Conservation (phyloP, 2,329 filamentous ascomycete species). For the Ceratocystis ficicola region DNA sequence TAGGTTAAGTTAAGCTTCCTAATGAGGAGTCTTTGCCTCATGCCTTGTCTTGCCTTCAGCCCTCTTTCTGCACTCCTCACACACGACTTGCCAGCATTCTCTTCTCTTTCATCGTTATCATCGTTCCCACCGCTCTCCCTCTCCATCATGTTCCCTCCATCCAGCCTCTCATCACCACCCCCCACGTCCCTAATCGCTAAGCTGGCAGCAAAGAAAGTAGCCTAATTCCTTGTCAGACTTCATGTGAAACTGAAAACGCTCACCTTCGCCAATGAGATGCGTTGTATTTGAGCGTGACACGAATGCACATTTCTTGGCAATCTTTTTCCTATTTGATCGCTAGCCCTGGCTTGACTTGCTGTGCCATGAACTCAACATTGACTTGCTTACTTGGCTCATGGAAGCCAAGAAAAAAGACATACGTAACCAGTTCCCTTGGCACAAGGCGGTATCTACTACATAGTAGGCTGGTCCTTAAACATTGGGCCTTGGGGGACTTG, state of each 20-base stretch:
- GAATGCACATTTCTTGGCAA: background rate
- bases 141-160: too few species aligned
- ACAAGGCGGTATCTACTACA: background rate
- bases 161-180: too few species aligned
- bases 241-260: background rate
- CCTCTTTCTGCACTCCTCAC: background rate
- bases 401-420: constrained; percentile 4
- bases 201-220: background rate
- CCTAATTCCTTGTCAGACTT: background rate
- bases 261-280: constrained; percentile 1
- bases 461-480: background rate
- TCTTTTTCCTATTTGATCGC: background rate
- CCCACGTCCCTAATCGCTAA: too few species aligned
- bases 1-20: background rate
- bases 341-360: background rate
- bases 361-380: background rate
- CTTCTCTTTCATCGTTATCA: too few species aligned
- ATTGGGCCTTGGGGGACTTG: too few species aligned
- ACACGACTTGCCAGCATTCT: too few species aligned
- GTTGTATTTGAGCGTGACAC: constrained; percentile 3
- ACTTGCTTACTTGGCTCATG: background rate
- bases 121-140: too few species aligned
- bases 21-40: background rate
- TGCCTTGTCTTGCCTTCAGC: background rate
- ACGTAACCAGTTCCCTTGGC: constrained; percentile 4